Conservation (phyloP, 139 green algal species). For the Desmodesmus armatus region DNA sequence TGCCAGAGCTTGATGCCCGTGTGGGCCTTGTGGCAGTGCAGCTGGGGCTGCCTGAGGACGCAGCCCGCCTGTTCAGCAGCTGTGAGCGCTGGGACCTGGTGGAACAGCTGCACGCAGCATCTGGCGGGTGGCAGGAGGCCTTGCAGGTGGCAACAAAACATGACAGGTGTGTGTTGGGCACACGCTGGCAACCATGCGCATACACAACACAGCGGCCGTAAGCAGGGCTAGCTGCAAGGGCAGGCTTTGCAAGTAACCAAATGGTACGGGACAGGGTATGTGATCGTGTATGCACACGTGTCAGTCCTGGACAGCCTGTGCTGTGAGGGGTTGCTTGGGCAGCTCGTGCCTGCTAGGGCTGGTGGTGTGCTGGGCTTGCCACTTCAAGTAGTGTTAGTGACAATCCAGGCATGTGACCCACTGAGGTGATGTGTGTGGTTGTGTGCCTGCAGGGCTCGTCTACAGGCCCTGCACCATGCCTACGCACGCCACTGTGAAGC, state of each 20-base stretch:
- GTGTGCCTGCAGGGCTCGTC: constrained; percentile 65
- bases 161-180: constrained; percentile 57
- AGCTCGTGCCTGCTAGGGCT: no score
- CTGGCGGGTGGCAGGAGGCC: constrained; percentile 80
- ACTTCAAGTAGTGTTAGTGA: neutral
- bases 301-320: no score
- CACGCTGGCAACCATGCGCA: no score
- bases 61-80: constrained; percentile 54
- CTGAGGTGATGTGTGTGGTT: neutral
- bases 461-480: constrained; percentile 74
- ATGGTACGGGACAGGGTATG: no score
- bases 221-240: no score
- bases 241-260: no score
- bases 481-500: constrained; percentile 70
- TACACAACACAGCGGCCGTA: no score
- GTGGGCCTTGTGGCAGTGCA: constrained; percentile 80
- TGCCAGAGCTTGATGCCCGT: constrained; percentile 76
- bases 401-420: neutral
- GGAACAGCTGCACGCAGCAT: constrained; percentile 72
- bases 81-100: constrained; percentile 75
- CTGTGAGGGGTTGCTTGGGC: no score
- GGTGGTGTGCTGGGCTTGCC: no score
- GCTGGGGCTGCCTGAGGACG: constrained; percentile 78
- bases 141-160: constrained; percentile 76
- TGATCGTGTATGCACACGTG: no score